phyloP scores from a whole-genome alignment of 2,329 filamentous ascomycete species.

The Trichothecium sympodiale region DNA sequence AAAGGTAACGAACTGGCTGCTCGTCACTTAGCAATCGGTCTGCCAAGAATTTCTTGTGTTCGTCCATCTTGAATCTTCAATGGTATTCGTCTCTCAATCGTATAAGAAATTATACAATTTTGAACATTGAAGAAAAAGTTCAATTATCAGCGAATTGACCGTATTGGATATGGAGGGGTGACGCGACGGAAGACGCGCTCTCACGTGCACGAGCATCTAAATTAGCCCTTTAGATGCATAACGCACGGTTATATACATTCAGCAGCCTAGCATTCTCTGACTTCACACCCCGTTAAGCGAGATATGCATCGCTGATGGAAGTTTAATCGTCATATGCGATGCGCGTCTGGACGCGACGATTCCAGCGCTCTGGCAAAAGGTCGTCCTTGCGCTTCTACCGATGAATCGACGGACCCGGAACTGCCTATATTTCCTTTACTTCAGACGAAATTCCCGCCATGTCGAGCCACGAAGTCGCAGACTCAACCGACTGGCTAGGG shows the following conservation, averaged over 20 bases:
- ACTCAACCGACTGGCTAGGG: slow-evolving; percentile 75
- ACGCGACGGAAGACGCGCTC: slow-evolving; percentile 16
- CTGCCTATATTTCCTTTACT: no score
- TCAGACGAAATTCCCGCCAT: slow-evolving; percentile 13
- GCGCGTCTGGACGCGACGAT: no score
- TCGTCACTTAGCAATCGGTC: slow-evolving; percentile 67
- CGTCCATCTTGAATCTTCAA: slow-evolving; percentile 31
- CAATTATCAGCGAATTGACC: no score
- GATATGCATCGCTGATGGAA: not conserved
- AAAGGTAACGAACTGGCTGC: slow-evolving; percentile 54
- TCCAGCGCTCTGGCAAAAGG: no score
- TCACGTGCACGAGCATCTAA: slow-evolving; percentile 26
- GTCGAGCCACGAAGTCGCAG: slow-evolving; percentile 39
- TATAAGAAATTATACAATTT: no score
- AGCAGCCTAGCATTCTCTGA: no score
- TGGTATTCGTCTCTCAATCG: no score
- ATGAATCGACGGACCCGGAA: no score
- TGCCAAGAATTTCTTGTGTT: slow-evolving; percentile 63
- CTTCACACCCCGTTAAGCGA: not conserved
- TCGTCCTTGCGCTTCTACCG: not conserved
- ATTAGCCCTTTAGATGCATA: no score
- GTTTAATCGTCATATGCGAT: slow-evolving; percentile 1
- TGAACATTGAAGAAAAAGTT: no score
- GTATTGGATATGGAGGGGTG: not conserved
- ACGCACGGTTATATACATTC: no score